Evolutionary conservation across 2,329 filamentous ascomycete species (phyloP), one percentile per base, ranked within the genome.

Genomic region (Monosporascus sp.): DNA sequence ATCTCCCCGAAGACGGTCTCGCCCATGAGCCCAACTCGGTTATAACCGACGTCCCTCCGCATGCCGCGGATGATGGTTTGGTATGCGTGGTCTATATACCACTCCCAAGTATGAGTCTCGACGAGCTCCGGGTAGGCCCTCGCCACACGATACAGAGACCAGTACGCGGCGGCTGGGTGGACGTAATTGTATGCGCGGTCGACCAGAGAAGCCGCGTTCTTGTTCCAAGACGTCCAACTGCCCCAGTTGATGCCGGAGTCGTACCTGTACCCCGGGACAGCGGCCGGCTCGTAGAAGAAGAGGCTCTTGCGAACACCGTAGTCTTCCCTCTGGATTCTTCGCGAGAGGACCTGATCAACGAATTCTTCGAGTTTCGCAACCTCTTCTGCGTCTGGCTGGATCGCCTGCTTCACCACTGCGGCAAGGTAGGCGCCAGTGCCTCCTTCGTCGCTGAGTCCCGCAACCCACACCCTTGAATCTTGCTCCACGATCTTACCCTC

Each of bases 171-270:
- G 0, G 75, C 68, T 0, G 81, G 76, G 55, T 84, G 80, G 2
- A 84, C 75, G 55, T 85, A 85, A 57, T 84, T 74, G 57, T 84
- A 84, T 0, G 80, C 79, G 2, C 82, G 71, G 20, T 77, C 72
- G 0, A 75, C 71, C 0, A 67, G 67, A 54, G 76, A 76, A 0
- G 82, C 72, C 0, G 69, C 65, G 0, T 67, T 59, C 51, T 72
- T 69, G 52, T 79, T 71, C 80, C 81, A 84, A 0, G 76, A 76
- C 7, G 70, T 72, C 76, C 78, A 81, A 7, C 68, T 70, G 0
- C 59, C 60, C 80, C 79, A 84, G 58, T 80, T 65, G 6, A 76
- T 68, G 0, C 56, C 59, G 0, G 67, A 47, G 46, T 71, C 63
- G 59, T 84, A 84, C 0, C 59, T 38, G 55, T 75, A 83, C 3